Evolutionary conservation across 768 basidiomycete genomes (phyloP).

Genomic region (Rhodosporidiobolus sp.): DNA sequence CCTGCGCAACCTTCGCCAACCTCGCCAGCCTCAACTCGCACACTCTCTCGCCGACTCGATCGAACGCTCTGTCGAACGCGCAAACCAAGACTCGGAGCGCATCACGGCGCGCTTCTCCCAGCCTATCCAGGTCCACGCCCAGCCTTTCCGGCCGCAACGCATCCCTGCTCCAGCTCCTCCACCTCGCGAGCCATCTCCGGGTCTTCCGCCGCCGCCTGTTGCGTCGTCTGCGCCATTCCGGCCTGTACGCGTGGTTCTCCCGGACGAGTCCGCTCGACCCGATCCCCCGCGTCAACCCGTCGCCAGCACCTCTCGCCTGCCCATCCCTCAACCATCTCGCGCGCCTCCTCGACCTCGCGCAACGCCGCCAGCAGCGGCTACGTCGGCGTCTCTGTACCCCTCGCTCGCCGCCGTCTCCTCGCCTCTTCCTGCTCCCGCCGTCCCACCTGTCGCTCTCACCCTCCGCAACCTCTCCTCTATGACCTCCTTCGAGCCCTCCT

Average conservation of each 20-base stretch:
- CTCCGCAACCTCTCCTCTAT: too few relatives aligned
- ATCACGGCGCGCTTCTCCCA: slow-evolving; percentile 9
- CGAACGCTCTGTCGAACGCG: slow-evolving; percentile 5
- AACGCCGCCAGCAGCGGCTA: neutral
- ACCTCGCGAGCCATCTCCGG: neutral
- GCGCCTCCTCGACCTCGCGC: neutral
- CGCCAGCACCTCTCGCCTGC: slow-evolving; percentile 3
- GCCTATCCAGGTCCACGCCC: slow-evolving; percentile 5
- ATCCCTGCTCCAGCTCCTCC: neutral
- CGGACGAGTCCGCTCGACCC: neutral
- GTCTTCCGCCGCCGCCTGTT: neutral
- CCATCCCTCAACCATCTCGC: neutral
- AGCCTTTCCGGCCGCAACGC: slow-evolving; percentile 7
- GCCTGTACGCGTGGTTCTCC: neutral
- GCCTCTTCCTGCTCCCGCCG: neutral
- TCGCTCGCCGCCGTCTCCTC: slow-evolving; percentile 11
- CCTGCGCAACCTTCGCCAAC: slow-evolving; percentile 20
- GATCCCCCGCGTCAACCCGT: neutral
- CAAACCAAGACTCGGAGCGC: slow-evolving; percentile 1
- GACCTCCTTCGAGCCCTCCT: neutral
- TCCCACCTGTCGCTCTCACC: neutral
- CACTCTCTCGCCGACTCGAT: slow-evolving; percentile 23
- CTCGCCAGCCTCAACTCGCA: slow-evolving; percentile 10
- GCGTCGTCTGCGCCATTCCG: slow-evolving; percentile 22
- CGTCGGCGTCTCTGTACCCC: slow-evolving; percentile 23